Percentiles rank a stretch among this genome's conserved stretches.
Conservation (phyloP, 257 asterid genomes). For the Rhazya stricta region DNA sequence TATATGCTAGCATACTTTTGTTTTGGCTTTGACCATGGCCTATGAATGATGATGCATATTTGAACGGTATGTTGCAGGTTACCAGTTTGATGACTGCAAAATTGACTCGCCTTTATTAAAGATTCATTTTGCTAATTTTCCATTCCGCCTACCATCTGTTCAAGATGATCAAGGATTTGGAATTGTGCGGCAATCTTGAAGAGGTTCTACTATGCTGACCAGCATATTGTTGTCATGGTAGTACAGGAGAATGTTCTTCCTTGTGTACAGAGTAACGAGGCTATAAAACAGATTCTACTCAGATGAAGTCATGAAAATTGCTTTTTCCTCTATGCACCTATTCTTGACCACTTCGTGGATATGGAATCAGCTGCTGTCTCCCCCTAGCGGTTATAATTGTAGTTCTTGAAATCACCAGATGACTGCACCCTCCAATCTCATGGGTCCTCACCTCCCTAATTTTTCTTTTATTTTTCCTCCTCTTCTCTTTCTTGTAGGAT, state of each 20-base stretch:
- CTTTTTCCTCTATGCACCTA: not conserved
- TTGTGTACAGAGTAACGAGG: not conserved
- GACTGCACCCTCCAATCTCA: not conserved
- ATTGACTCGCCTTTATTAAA: conserved; percentile 43
- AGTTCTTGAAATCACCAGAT: not conserved
- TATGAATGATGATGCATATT: not conserved
- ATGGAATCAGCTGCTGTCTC: not conserved
- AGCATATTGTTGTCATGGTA: not conserved
- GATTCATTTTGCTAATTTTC: conserved; percentile 61
- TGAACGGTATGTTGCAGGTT: conserved; percentile 37
- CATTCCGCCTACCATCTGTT: conserved; percentile 53
- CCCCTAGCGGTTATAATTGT: not conserved
- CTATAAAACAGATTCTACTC: not conserved
- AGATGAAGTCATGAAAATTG: not conserved
- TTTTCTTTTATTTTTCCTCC: not conserved
- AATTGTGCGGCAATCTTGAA: conserved; percentile 20
- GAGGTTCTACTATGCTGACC: not conserved
- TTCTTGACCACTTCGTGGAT: not conserved
- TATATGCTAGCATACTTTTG: not conserved
- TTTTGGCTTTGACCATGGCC: not conserved
- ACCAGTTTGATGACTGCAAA: conserved; percentile 70
- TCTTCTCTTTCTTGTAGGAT: not conserved
- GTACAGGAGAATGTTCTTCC: conserved; percentile 3
- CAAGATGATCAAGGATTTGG: conserved; percentile 29
- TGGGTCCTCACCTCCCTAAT: not conserved